Evolutionary conservation across 2,329 filamentous ascomycete genomes (phyloP).

Genomic region (Beauveria australis): DNA sequence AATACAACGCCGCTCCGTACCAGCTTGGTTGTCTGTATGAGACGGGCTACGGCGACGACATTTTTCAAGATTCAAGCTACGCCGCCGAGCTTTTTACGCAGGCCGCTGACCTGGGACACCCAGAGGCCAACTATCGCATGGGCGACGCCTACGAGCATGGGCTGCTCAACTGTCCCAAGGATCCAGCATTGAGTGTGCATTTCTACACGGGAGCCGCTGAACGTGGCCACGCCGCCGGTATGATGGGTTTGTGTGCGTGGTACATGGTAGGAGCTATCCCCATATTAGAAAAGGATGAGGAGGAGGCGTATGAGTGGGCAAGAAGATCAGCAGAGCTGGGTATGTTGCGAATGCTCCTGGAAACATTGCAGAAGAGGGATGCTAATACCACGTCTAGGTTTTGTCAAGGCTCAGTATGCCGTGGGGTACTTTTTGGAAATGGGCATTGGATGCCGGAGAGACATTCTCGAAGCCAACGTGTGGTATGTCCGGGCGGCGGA

Average conservation of each 20-base stretch:
- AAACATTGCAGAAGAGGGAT: neutral
- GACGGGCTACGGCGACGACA: conserved; percentile 85
- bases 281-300: conserved; percentile 87
- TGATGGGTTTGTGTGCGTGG: conserved; percentile 99
- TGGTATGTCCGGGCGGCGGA: conserved; percentile 98
- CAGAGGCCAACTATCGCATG: conserved; percentile 77
- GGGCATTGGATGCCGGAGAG: conserved; percentile 90
- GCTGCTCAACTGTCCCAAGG: conserved; percentile 74
- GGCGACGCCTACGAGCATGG: conserved; percentile 98
- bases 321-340: conserved; percentile 76
- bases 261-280: conserved; percentile 94
- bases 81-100: conserved; percentile 92
- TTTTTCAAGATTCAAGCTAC: conserved; percentile 85
- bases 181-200: conserved; percentile 89
- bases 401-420: conserved; percentile 77
- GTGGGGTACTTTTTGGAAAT: conserved; percentile 97
- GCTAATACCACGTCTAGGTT: conserved; percentile 36
- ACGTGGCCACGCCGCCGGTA: conserved; percentile 71
- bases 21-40: conserved; percentile 85
- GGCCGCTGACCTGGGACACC: conserved; percentile 82
- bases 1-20: conserved; percentile 90
- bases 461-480: conserved; percentile 93
- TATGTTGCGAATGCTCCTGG: conserved; percentile 36
- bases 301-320: conserved; percentile 95
- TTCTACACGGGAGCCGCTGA: conserved; percentile 95